Evolutionary conservation across 305 asterid genomes (phyloP).

Genomic region (Ajuga reptans): DNA sequence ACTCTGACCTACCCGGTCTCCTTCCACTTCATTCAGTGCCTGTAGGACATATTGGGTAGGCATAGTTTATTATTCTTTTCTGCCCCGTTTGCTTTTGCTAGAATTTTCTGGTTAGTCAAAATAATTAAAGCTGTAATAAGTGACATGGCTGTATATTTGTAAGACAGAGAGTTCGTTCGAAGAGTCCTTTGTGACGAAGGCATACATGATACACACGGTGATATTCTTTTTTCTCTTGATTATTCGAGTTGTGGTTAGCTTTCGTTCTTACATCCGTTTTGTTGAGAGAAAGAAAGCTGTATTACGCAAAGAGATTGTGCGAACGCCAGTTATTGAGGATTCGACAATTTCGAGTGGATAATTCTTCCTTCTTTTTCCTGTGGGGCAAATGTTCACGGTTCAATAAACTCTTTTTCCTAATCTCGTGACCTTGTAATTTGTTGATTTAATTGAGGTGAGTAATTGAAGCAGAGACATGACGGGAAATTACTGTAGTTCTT

Average conservation of each 20-base stretch:
- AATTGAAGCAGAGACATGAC: background rate
- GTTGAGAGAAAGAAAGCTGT: constrained; percentile 1
- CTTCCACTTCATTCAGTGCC: constrained; percentile 2
- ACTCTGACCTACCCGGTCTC: background rate
- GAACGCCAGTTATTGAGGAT: background rate
- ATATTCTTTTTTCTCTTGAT: background rate
- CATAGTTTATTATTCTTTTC: constrained; percentile 1
- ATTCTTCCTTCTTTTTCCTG: background rate
- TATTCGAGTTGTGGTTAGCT: background rate
- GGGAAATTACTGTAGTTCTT: no score
- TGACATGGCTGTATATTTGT: constrained; percentile 8
- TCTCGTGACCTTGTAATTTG: background rate
- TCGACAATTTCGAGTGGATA: background rate
- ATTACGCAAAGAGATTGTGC: background rate
- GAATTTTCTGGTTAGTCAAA: constrained; percentile 25
- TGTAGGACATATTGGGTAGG: constrained; percentile 6
- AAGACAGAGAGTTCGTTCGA: background rate
- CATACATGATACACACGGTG: background rate
- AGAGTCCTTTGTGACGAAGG: constrained; percentile 1
- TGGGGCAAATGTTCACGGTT: background rate
- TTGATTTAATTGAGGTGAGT: background rate
- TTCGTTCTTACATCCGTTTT: background rate
- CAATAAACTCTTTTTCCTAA: background rate
- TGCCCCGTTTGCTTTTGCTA: constrained; percentile 10
- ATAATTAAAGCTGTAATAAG: constrained; percentile 28